Evolutionary conservation across 1,284 basidiomycete genomes (phyloP).

Genomic region (Caloboletus firmus): DNA sequence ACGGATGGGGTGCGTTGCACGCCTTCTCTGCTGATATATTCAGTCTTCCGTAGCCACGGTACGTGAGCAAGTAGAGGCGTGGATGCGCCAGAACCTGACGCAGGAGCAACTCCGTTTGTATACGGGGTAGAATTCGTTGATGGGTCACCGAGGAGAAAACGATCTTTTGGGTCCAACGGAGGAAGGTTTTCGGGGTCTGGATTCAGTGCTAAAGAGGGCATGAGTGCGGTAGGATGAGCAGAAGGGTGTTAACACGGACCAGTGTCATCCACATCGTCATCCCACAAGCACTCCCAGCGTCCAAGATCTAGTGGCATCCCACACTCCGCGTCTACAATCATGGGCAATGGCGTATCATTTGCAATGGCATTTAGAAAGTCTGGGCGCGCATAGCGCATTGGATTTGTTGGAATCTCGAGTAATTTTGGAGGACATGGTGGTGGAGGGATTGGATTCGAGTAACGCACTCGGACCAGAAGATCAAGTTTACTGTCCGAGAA

Average conservation of each 20-base stretch:
- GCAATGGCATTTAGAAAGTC: slow-evolving; percentile 82
- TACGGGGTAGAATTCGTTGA: slow-evolving; percentile 45
- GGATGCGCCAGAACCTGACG: slow-evolving; percentile 37
- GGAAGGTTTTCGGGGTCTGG: slow-evolving; percentile 63
- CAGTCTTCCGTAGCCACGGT: slow-evolving; percentile 87
- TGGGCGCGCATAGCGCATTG: slow-evolving; percentile 80
- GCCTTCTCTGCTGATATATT: slow-evolving; percentile 75
- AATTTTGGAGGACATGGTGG: slow-evolving; percentile 95
- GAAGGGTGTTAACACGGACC: slow-evolving; percentile 42
- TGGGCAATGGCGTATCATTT: slow-evolving; percentile 78
- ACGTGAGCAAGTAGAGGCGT: slow-evolving; percentile 62
- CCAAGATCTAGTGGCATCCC: slow-evolving; percentile 92
- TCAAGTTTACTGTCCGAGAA: slow-evolving; percentile 65
- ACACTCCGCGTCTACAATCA: slow-evolving; percentile 92
- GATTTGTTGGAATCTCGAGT: slow-evolving; percentile 83
- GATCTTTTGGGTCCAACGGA: slow-evolving; percentile 70
- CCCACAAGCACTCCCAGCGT: slow-evolving; percentile 80
- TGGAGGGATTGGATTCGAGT: slow-evolving; percentile 87
- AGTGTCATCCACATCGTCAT: slow-evolving; percentile 69
- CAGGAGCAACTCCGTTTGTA: slow-evolving; percentile 41
- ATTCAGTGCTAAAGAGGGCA: slow-evolving; percentile 53
- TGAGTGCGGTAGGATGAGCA: slow-evolving; percentile 5
- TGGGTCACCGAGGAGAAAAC: slow-evolving; percentile 63
- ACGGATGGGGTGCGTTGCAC: slow-evolving; percentile 44
- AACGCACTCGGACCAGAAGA: slow-evolving; percentile 88